These are phyloP conservation scores for Cyberlindnera petersonii DNA, from an alignment of 805 yeast genomes.

Conservation along the genomic window DNA sequence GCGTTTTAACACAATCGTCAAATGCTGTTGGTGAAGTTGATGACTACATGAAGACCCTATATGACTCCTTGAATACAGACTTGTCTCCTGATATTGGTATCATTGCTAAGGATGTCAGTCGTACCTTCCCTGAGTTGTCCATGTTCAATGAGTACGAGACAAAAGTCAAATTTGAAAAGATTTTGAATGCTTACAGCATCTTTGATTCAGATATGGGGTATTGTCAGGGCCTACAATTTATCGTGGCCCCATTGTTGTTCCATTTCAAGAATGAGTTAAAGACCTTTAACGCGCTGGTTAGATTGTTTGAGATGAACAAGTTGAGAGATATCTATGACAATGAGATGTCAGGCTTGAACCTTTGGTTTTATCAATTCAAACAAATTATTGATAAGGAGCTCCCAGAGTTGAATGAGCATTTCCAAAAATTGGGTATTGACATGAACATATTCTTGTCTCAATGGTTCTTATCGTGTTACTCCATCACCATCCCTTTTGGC, in stretches of 20 bases:
- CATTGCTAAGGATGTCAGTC: slow-evolving; percentile 52
- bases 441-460: slow-evolving; percentile 50
- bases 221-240: slow-evolving; percentile 62
- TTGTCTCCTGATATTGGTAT: slow-evolving; percentile 40
- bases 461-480: slow-evolving; percentile 61
- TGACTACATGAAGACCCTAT: slow-evolving; percentile 31
- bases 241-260: slow-evolving; percentile 54
- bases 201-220: slow-evolving; percentile 65
- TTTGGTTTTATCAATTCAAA: slow-evolving; percentile 51
- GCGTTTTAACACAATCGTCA: slow-evolving; percentile 25
- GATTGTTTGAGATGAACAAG: slow-evolving; percentile 56
- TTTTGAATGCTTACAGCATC: slow-evolving; percentile 58
- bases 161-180: slow-evolving; percentile 43
- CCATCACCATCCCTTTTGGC: slow-evolving; percentile 55
- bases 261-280: slow-evolving; percentile 35
- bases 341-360: slow-evolving; percentile 50
- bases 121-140: slow-evolving; percentile 55
- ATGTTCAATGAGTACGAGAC: slow-evolving; percentile 42
- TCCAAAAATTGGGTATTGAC: slow-evolving; percentile 37
- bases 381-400: slow-evolving; percentile 38
- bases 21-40: slow-evolving; percentile 20
- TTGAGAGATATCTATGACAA: slow-evolving; percentile 49
- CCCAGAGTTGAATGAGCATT: slow-evolving; percentile 40
- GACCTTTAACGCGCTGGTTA: slow-evolving; percentile 50
- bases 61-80: slow-evolving; percentile 36